These are phyloP conservation scores for Triticum monococcum DNA, from an alignment of 176 grass and related monocot genomes.

Conservation along the genomic window DNA sequence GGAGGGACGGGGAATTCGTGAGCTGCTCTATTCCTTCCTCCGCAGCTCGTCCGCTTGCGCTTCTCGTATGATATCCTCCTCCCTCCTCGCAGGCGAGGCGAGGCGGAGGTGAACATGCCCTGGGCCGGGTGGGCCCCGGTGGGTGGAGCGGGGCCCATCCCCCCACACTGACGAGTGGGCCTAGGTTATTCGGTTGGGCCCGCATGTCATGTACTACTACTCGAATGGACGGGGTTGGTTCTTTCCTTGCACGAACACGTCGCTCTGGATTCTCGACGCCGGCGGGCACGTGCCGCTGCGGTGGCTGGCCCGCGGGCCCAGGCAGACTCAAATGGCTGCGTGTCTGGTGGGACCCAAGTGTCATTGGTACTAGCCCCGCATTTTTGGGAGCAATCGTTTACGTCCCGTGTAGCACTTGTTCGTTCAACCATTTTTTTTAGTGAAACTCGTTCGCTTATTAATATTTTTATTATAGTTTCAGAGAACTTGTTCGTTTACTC, in stretches of 20 bases:
- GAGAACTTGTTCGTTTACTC: neutral
- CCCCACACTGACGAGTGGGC: neutral
- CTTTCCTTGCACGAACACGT: too few relatives aligned
- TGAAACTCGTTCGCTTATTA: neutral
- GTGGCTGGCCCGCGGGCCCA: neutral
- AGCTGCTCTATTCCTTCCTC: neutral
- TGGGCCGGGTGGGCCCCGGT: neutral
- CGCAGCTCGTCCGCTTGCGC: neutral
- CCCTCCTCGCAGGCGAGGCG: neutral
- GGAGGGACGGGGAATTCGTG: neutral
- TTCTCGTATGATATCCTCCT: neutral
- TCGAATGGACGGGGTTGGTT: neutral
- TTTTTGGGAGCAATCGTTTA: neutral
- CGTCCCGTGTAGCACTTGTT: neutral
- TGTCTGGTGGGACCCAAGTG: neutral
- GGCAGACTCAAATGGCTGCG: neutral
- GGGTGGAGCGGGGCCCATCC: neutral
- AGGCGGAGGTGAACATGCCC: neutral
- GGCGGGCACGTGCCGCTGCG: neutral
- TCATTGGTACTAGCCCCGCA: neutral
- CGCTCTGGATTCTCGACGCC: neutral
- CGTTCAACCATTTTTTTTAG: neutral
- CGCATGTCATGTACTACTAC: neutral
- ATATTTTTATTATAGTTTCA: too few relatives aligned
- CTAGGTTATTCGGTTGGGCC: fast-evolving